Evolutionary conservation across 495 filamentous ascomycete species (phyloP).

Genomic region (Aspergillus steynii): DNA sequence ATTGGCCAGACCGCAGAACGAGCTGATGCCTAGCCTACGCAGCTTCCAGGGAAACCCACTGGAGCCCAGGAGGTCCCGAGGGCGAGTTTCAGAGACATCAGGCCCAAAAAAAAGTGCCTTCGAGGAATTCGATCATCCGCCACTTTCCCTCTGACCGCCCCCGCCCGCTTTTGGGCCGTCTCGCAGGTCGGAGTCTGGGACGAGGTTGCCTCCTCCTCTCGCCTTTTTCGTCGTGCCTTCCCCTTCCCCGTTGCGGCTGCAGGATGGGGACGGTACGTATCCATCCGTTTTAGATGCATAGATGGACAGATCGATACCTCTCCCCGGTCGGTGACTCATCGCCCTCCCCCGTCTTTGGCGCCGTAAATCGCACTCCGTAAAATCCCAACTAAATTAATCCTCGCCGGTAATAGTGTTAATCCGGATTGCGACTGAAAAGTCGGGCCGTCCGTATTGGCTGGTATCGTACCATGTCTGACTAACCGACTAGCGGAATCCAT

Average conservation of each 20-base stretch:
- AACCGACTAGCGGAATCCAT: slow-evolving; percentile 10
- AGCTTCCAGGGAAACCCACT: slow-evolving; percentile 18
- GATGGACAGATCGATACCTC: not conserved
- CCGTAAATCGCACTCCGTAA: not conserved
- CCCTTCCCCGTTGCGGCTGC: not conserved
- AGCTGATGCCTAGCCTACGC: slow-evolving; percentile 22
- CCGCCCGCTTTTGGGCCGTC: slow-evolving; percentile 27
- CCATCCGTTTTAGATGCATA: not conserved
- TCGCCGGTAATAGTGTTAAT: not conserved
- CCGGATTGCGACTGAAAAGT: not conserved
- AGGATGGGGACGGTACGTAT: not conserved
- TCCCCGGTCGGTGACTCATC: not conserved
- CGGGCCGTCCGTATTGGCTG: not conserved
- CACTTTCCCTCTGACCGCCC: slow-evolving; percentile 19
- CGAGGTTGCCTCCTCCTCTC: slow-evolving; percentile 6
- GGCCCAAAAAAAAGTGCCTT: slow-evolving; percentile 12
- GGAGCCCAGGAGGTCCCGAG: slow-evolving; percentile 5
- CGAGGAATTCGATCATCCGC: slow-evolving; percentile 20
- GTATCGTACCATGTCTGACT: slow-evolving; percentile 9
- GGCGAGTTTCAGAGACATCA: slow-evolving; percentile 18
- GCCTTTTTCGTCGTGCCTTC: not conserved
- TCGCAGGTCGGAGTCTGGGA: slow-evolving; percentile 15
- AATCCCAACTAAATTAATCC: not conserved
- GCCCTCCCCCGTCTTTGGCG: not conserved
- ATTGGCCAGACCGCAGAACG: slow-evolving; percentile 17